Evolutionary conservation across 208 protist species (phyloP), one percentile per base, ranked within the genome.

Genomic region (Wallacemonas sp.): DNA sequence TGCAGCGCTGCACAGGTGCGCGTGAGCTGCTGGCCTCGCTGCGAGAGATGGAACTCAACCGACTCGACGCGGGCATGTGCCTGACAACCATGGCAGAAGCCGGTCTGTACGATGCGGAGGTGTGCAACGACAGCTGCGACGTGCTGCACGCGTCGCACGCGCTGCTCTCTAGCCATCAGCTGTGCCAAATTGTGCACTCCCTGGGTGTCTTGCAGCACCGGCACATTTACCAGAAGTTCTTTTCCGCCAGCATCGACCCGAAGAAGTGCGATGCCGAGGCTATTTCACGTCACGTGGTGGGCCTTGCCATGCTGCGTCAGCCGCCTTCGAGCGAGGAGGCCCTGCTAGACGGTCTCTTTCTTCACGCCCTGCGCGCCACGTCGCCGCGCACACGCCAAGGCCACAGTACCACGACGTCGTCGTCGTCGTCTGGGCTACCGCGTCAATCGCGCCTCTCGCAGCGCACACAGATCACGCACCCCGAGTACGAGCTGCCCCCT

Each of bases 181-280:
- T 97, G 26, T 86, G 79, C 61, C 78, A 93, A 61, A 65, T 94
- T 2, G 44, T 97, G 3, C 87, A 90, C 67, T 79, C 72, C 41
- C 78, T 97, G 7, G 91, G 91, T 25, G 80, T 93, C 18, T 76
- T 97, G 66, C 84, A 94, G 68, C 91, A 97, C 69, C 82, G 91
- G 31, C 88, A 94, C 72, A 61, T 91, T 10, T 79, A 91, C 61
- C 87, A 89, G 45, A 84, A 84, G 62, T 89, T 87, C 63, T 92
- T 96, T 57, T 84, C 87, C 4, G 86, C 77, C 41, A 59, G 84
- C 31, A 70, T 94, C 18, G 57, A 89, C 25, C 76, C 86, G 18
- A 81, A 86, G 36, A 68, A 86, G 32, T 91, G 83, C 66, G 89
- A 82, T 52, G 82, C 91, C 3, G 78, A 82, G 42, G 88, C 69